Evolutionary conservation across 2,329 filamentous ascomycete genomes (phyloP), one percentile per base, ranked within the genome.

Genomic region (Teratosphaeria gauchensis): DNA sequence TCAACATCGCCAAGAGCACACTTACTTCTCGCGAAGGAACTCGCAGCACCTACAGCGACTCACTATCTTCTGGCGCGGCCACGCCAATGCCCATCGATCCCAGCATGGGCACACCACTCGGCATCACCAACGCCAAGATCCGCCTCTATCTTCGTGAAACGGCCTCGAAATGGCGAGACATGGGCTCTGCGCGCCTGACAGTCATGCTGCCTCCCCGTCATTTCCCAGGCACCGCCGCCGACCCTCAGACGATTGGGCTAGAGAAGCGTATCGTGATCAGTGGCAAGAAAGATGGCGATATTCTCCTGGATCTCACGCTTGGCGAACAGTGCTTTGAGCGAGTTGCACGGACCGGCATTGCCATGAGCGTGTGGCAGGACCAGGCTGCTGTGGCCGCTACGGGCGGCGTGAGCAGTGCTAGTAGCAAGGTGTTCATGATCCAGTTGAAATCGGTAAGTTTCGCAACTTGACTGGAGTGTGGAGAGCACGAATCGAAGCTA

Each of bases 261-360:
- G 89, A 95, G 76, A 96, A 96, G 77, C 86, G 92, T 8, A 84
- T 99, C 59, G 78, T 95, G 16, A 85, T 96, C 28, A 84, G 82
- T 4, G 85, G 84, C 5, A 86, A 90, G 68, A 86, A 84, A 1
- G 83, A 84, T 62, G 82, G 83, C 24, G 78, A 85, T 61, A 80
- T 87, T 1, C 74, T 95, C 38, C 80, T 96, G 0, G 92, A 97
- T 72, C 90, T 89, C 1, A 91, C 91, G 54, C 78, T 96, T 1
- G 88, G 88, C 11, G 90, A 91, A 70, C 88, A 84, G 58, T 92
- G 89, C 69, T 95, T 96, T 74, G 88, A 92, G 64, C 80, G 89
- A 19, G 84, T 96, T 61, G 92, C 90, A 4, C 84, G 88, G 64
- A 88, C 89, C 35, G 92, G 92, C 53, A 92, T 96, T 67, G 89